A percentile compares a stretch with the other conserved stretches of the same genome.
phyloP scores from a whole-genome alignment of 306 rosid species.

The Albizia julibrissin region DNA sequence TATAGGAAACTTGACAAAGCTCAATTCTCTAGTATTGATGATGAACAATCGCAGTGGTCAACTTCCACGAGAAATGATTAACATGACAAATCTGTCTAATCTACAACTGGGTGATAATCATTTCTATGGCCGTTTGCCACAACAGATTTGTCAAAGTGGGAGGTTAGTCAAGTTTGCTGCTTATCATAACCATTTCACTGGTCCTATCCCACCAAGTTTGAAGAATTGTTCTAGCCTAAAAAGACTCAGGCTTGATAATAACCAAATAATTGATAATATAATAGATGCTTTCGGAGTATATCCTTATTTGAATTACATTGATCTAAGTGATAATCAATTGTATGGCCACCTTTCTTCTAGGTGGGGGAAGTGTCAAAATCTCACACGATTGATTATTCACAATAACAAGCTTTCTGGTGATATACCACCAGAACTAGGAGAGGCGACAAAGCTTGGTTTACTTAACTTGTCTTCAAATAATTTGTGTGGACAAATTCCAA shows the following conservation, averaged over 20 bases:
- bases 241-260: conserved; percentile 31
- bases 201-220: conserved; percentile 19
- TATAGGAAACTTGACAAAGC: conserved; percentile 8
- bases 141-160: conserved; percentile 20
- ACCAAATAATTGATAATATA: background rate
- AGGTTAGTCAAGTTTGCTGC: background rate
- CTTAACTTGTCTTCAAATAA: background rate
- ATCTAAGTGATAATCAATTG: background rate
- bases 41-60: conserved; percentile 20
- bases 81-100: background rate
- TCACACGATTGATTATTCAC: background rate
- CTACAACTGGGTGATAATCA: background rate
- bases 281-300: background rate
- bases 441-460: background rate
- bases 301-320: background rate
- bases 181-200: background rate
- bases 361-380: background rate
- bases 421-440: background rate
- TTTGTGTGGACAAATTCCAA: background rate
- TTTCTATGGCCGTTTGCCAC: conserved; percentile 25
- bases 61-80: conserved; percentile 22
- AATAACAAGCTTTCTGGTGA: background rate
- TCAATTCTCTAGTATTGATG: background rate
- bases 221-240: conserved; percentile 14
- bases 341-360: background rate